phyloP scores from a whole-genome alignment of 2,329 filamentous ascomycete genomes.

The Pseudogymnoascus sp. region DNA sequence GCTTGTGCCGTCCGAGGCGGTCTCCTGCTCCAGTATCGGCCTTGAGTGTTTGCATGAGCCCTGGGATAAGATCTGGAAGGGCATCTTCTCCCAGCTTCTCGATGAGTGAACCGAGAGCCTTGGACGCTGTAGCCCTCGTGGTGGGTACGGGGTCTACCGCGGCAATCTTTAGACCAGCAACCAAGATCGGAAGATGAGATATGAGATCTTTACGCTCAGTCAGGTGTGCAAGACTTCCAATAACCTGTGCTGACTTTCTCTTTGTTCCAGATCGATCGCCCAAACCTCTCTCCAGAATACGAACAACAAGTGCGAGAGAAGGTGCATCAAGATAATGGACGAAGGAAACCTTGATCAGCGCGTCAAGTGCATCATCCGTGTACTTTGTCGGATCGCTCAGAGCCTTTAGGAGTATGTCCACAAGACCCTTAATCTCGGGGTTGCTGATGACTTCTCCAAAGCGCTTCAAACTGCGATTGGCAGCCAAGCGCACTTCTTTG shows the following conservation, averaged over 20 bases:
- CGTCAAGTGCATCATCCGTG: conserved; percentile 88
- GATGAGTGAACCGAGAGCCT: conserved; percentile 90
- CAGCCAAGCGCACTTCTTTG: conserved; percentile 87
- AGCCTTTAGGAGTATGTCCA: conserved; percentile 87
- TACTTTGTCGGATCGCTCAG: conserved; percentile 96
- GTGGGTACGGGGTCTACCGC: conserved; percentile 94
- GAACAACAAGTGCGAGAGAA: conserved; percentile 87
- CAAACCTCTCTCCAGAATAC: conserved; percentile 88
- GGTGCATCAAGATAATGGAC: conserved; percentile 97
- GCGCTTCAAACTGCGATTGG: conserved; percentile 92
- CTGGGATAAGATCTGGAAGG: conserved; percentile 92
- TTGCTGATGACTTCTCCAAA: conserved; percentile 99
- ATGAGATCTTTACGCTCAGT: conserved; percentile 94
- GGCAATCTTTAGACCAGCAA: conserved; percentile 81
- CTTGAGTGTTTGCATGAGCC: conserved; percentile 95
- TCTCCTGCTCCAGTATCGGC: conserved; percentile 96
- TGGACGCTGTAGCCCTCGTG: conserved; percentile 90
- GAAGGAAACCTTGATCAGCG: conserved; percentile 96
- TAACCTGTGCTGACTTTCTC: conserved; percentile 93
- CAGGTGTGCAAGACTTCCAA: conserved; percentile 92
- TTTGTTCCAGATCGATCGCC: conserved; percentile 91
- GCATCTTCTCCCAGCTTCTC: conserved; percentile 98
- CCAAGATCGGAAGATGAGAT: conserved; percentile 82
- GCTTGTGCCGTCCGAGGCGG: conserved; percentile 89
- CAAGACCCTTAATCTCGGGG: conserved; percentile 89